Evolutionary conservation across 805 yeast species (phyloP), one percentile per base, ranked within the genome.

Genomic region (Barnettozyma sp.): DNA sequence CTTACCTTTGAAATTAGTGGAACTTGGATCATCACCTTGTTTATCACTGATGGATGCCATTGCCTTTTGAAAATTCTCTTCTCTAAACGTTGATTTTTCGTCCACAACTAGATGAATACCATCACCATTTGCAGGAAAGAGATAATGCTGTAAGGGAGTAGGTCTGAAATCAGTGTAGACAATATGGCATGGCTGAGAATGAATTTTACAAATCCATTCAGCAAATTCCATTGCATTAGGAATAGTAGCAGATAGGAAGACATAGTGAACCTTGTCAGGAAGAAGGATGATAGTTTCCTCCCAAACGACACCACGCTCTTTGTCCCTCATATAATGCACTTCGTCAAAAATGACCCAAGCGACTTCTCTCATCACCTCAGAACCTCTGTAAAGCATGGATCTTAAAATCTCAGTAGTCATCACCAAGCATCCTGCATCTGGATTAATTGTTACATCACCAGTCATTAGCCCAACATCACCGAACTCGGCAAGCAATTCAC

Each of bases 121-220:
- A 56, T 85, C 95, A 38, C 98, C 97, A 39, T 88, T 94, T n/a
- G 95, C 94, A 19, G 99, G 98, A 67, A 92, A 92, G 36, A 92
- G 65, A 53, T 92, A 92, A 63, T 92, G 99, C 60, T 92, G 99
- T 48, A 92, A 67, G 1, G 99, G 99, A 6, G 99, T 92, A 25
- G 99, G 99, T 59, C 99, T 80, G 73, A 90, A 92, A 64, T 92
- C 96, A 1, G 99, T 92, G 61, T 92, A 92, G 15, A 92, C 98
- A 59, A 92, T 94, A 60, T 92, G 97, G 57, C 99, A 92, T 6
- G 98, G 98, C 60, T 94, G 98, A 30, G 73, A 69, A 57, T 92
- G 99, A 38, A 82, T 88, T 54, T 85, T 82, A 58, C 95, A 88
- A 40, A 92, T 85, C 99, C 99, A 92, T 60, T 90, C 95, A 9